Base-by-base conservation (phyloP, 1,139 yeast species). In the Candida sp. region DNA sequence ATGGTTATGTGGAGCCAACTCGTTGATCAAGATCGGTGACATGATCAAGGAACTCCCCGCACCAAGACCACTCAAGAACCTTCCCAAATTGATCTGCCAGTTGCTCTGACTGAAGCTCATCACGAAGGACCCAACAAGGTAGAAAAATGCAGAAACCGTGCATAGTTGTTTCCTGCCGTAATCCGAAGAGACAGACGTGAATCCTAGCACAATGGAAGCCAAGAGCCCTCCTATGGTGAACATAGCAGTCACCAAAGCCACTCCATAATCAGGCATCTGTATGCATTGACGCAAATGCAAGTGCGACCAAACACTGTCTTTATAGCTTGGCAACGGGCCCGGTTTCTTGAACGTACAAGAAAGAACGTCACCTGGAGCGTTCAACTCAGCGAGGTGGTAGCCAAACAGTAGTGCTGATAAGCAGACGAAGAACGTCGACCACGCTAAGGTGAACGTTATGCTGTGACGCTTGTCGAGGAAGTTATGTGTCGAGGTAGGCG, bases 321-420 rank as follows among this genome's bases (percentile, higher is more conserved):
- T 58, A 49, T 69, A 72, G 17, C 46, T 35, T 1, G 62, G 60
- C 26, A 53, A 52, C 1, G 67, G 66, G 3, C 73, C 74, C 3
- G 58, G 56, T 39, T 55, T 56, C 38, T 59, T 58, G 44, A 56
- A 55, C 34, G 59, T 61, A 54, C 81, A 88, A 5, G 89, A 77
- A 35, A 90, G 72, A 12, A 84, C 78, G 27, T 79, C 79, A 49
- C 85, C 86, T 0, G 97, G 96, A 2, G 96, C 96, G 69, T 92
- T 92, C 57, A 92, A 73, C 63, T 91, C 97, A 0, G 97, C 86
- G 79, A 92, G 80, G 66, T 92, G 97, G 66, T 86, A 90, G 2
- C 98, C 98, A 67, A 86, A 92, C 64, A 90, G 97, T n/a, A 91
- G 70, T 1, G 96, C 84, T 7, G 91, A 88, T 33, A 90, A 63